A percentile compares a stretch with the other conserved stretches of the same genome.
These are phyloP conservation scores for Aspergillus indologenus DNA, from an alignment of 495 filamentous ascomycete species.

Conservation along the genomic window DNA sequence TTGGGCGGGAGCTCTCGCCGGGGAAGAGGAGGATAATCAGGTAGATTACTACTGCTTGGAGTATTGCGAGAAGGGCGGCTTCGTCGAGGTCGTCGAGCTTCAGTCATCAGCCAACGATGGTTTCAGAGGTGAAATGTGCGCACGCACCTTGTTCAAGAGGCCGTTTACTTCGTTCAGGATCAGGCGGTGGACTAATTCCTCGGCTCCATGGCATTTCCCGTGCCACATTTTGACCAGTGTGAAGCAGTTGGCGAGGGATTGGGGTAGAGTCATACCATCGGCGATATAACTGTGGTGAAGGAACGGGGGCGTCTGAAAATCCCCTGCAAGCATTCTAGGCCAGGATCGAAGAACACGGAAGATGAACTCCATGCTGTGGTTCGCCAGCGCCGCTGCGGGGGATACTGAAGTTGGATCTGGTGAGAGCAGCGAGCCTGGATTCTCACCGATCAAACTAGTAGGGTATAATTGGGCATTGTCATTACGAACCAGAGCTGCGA, in stretches of 20 bases:
- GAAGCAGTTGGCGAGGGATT: slow-evolving; percentile 33
- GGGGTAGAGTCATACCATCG: slow-evolving; percentile 15
- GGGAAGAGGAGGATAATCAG: slow-evolving; percentile 39
- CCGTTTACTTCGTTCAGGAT: slow-evolving; percentile 29
- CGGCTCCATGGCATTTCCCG: slow-evolving; percentile 28
- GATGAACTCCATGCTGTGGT: slow-evolving; percentile 36
- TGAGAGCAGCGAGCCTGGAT: not conserved
- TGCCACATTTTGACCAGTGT: slow-evolving; percentile 40
- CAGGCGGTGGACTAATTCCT: slow-evolving; percentile 27
- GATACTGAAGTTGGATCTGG: not conserved
- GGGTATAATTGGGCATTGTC: too few species aligned
- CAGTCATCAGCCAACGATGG: not conserved
- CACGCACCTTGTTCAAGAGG: slow-evolving; percentile 24
- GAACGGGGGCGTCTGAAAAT: slow-evolving; percentile 34
- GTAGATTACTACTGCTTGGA: slow-evolving; percentile 39
- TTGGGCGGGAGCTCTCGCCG: slow-evolving; percentile 1
- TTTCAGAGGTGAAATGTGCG: not conserved
- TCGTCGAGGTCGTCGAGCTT: slow-evolving; percentile 28
- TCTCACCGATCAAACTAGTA: too few species aligned
- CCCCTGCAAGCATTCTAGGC: slow-evolving; percentile 36
- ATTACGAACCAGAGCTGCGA: too few species aligned
- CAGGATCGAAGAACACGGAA: slow-evolving; percentile 35
- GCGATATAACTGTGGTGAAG: slow-evolving; percentile 27
- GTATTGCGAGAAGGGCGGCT: slow-evolving; percentile 28
- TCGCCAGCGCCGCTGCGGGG: slow-evolving; percentile 7